Base-by-base conservation (phyloP, 78 protist genomes). In the Cavenderia fasciculata region DNA sequence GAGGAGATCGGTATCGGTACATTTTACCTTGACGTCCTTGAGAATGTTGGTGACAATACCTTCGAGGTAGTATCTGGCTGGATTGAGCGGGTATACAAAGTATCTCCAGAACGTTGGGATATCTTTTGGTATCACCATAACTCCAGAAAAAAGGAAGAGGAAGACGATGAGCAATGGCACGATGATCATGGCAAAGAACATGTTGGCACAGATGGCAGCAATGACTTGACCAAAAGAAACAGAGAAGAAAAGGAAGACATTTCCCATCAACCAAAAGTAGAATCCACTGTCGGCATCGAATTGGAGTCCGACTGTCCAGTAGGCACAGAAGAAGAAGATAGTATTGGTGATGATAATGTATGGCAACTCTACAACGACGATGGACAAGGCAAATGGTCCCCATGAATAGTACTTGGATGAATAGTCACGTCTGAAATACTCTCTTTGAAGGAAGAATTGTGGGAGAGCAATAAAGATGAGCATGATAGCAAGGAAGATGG, bases 101-200 rank as follows among this genome's bases (percentile, higher is more conserved):
- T 74, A 65, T 10, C 76, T 14, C 76, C 76, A 87, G 70, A 87
- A 87, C 0, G 27, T 43, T 36, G 93, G 93, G 0, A 87, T 14
- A 14, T 43, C 56, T 0, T 46, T 2, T 34, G 86, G 86, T 21
- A 78, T 74, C 0, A 69, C 56, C 86, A 87, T 59, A 7, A 87
- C 86, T 40, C 93, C 93, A 52, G 72, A 73, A 59, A 87, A 87
- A 1, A 87, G 27, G 86, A 87, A 87, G 19, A 87, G 52, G 93
- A 87, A 87, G 21, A 87, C 29, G 21, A 74, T 71, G 16, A 87
- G 1, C 4, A 87, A 16, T 47, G 93, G 93, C 2, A 87, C 63
- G 23, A 87, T 19, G 25, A 54, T 75, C 86, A 86, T 72, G 16
- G 93, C 93, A 18, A 69, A 51, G 70, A 73, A 59, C 51, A 86